These are phyloP conservation scores for Oryza meyeriana DNA, from an alignment of 176 grass and related monocot species.

Conservation along the genomic window DNA sequence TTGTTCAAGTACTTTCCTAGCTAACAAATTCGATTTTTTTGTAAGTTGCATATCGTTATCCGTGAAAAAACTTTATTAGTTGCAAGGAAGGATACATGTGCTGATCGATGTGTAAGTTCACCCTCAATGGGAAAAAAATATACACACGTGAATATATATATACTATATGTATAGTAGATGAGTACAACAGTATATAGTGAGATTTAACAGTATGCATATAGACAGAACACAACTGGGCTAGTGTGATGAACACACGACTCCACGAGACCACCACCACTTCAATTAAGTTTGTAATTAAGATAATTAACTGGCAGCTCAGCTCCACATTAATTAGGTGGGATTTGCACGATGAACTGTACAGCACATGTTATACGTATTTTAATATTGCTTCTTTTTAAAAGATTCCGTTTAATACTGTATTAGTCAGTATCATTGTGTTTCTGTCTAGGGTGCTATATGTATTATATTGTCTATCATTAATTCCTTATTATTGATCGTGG, in stretches of 20 bases:
- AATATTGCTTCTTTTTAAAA: background rate
- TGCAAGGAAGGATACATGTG: background rate
- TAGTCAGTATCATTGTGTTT: background rate
- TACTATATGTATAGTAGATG: background rate
- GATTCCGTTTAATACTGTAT: background rate
- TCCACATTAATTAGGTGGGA: background rate
- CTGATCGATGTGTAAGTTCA: background rate
- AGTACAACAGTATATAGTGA: background rate
- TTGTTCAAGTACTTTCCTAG: slow-evolving; percentile 9
- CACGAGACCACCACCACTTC: background rate
- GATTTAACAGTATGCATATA: background rate
- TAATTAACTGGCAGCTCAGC: background rate
- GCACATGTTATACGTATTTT: background rate
- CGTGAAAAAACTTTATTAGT: background rate
- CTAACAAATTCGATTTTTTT: background rate
- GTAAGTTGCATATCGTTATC: background rate
- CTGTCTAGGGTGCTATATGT: background rate
- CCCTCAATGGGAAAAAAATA: background rate
- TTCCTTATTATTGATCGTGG: background rate
- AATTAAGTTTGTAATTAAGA: background rate
- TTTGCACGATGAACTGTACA: background rate
- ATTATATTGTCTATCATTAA: background rate
- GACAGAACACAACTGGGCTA: background rate
- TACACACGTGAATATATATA: background rate
- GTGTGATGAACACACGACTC: background rate